phyloP scores from a whole-genome alignment of 2,329 filamentous ascomycete species.

The Cercospora brassicicola region DNA sequence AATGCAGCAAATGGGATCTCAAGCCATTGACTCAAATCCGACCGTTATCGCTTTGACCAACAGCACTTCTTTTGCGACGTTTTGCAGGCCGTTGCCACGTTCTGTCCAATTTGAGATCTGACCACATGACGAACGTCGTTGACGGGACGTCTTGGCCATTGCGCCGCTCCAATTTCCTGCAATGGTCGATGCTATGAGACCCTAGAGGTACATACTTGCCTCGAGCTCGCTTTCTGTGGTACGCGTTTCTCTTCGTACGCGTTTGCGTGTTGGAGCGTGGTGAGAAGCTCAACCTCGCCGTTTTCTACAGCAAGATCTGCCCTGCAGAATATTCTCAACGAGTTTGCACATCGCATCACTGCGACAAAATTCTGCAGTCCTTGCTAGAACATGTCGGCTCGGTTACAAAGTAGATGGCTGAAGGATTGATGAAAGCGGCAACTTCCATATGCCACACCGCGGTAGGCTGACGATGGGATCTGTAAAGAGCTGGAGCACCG shows the following conservation, averaged over 20 bases:
- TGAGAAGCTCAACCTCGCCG: neutral
- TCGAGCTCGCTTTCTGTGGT: neutral
- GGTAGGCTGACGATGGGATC: neutral
- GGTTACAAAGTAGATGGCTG: neutral
- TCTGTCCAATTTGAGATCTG: neutral
- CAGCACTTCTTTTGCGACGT: neutral
- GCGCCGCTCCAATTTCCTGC: neutral
- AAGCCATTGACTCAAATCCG: neutral
- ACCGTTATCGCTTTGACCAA: neutral
- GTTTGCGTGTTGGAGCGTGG: neutral
- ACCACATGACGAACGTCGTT: neutral
- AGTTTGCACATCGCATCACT: neutral
- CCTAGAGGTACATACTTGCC: neutral
- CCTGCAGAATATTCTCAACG: neutral
- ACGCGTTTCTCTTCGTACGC: neutral
- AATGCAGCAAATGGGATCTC: neutral
- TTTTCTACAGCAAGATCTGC: neutral
- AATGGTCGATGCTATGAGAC: neutral
- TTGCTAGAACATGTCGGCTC: neutral
- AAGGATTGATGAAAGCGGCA: neutral
- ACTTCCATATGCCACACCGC: slow-evolving; percentile 3
- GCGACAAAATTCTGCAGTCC: neutral
- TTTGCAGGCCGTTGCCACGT: neutral
- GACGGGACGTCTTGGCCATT: neutral
- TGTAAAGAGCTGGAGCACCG: neutral